Evolutionary conservation across 2,329 filamentous ascomycete genomes (phyloP).

Genomic region (Fusarium napiforme): DNA sequence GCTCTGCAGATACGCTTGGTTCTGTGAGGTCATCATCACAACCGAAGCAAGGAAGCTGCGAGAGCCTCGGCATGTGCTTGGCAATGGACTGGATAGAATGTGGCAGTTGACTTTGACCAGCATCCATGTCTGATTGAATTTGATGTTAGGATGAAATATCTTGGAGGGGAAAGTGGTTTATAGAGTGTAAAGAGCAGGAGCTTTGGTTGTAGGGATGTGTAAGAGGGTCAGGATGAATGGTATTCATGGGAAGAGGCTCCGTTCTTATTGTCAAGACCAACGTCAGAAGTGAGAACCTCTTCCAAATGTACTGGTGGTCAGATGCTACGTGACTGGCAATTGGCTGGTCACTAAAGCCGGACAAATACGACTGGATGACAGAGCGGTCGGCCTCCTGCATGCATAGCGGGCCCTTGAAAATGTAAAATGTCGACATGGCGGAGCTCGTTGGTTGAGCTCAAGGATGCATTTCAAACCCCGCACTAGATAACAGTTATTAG

Average conservation of each 20-base stretch:
- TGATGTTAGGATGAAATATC: no score
- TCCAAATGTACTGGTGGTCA: not conserved
- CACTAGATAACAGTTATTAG: no score
- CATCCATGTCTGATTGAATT: not conserved
- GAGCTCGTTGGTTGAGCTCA: not conserved
- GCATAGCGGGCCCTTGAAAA: not conserved
- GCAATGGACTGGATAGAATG: not conserved
- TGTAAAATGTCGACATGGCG: not conserved
- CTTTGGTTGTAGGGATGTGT: not conserved
- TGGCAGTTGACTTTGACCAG: rapidly evolving
- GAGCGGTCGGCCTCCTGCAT: not conserved
- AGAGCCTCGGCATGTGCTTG: not conserved
- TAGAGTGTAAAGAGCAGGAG: no score
- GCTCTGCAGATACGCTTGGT: not conserved
- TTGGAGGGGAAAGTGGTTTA: no score
- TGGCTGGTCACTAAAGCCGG: no score
- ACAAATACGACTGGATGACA: not conserved
- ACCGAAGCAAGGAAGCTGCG: not conserved
- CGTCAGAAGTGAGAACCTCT: not conserved
- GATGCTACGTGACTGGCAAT: no score
- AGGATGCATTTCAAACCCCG: not conserved
- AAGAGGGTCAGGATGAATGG: not conserved
- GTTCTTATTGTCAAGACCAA: not conserved
- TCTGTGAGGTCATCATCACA: no score
- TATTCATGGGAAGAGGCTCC: no score